Base-by-base conservation (phyloP, 1,284 basidiomycete genomes). In the Porodaedalea pini region DNA sequence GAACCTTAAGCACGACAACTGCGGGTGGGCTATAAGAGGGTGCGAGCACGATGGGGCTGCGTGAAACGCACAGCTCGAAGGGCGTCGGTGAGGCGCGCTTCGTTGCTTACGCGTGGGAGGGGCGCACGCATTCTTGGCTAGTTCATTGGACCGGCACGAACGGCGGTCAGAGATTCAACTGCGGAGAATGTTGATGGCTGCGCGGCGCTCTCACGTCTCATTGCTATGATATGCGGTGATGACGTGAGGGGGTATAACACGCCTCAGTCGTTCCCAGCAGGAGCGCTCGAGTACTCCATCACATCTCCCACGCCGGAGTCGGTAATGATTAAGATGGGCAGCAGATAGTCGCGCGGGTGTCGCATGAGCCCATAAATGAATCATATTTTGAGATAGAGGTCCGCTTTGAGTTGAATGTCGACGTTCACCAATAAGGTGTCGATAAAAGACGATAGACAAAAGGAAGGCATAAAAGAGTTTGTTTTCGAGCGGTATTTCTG, bases 81-180 rank as follows among this genome's bases (percentile, higher is more conserved):
- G n/a, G 3, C 29, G 56, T 51, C 56, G 50, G 56, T 41, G 50
- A 27, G 56, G 56, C 50, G 56, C 40, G 19, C 49, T 32, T 25
- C 41, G 43, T 45, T 39, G 13, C 19, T 45, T 27, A 31, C n/a
- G 21, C 53, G 52, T 59, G 58, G 41, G 58, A 59, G 45, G 37
- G 3, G 31, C 19, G 43, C 23, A 19, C 45, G 47, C 29, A 29
- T 55, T 58, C 47, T 55, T 25, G 52, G 36, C 17, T 23, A 50
- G 21, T 10, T 50, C 34, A 36, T 54, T 55, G 31, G 39, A 3
- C 39, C 52, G 52, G 52, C 52, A 59, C 7, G 11, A 5, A 19
- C 53, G 58, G 53, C 58, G 31, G 45, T 44, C 52, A 52, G 4
- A 34, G 11, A 31, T 51, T 45, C 32, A 32, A 27, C 51, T 58